phyloP scores from a whole-genome alignment of 2,329 filamentous ascomycete species.

The Dothideomycetidae sp. region DNA sequence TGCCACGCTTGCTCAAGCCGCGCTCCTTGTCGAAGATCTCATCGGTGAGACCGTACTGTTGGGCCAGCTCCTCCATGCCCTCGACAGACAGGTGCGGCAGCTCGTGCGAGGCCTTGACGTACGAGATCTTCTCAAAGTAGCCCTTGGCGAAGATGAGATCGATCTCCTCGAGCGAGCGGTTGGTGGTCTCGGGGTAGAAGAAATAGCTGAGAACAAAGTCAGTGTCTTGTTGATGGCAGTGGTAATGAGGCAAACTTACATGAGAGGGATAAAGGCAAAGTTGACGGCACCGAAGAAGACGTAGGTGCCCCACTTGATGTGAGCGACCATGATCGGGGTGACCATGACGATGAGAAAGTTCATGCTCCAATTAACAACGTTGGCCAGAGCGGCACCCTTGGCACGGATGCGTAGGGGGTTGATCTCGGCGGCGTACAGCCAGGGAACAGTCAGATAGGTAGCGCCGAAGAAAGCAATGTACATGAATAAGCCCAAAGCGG shows the following conservation, averaged over 20 bases:
- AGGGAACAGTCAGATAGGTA: conserved; percentile 23
- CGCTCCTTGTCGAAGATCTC: too few relatives aligned
- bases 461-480: conserved; percentile 26
- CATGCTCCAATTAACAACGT: conserved; percentile 46
- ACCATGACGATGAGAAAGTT: conserved; percentile 28
- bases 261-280: conserved; percentile 25
- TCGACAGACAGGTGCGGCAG: too few relatives aligned
- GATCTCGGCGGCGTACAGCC: conserved; percentile 25
- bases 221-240: neutral
- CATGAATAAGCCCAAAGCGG: conserved; percentile 25
- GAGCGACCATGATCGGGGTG: conserved; percentile 43
- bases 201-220: neutral
- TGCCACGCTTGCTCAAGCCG: too few relatives aligned
- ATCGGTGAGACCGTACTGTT: too few relatives aligned
- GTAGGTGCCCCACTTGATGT: conserved; percentile 45
- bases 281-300: conserved; percentile 51
- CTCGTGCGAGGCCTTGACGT: too few relatives aligned
- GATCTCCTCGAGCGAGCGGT: conserved; percentile 12
- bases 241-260: neutral
- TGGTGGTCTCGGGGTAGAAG: conserved; percentile 12
- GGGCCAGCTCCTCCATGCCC: too few relatives aligned
- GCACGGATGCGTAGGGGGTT: conserved; percentile 23
- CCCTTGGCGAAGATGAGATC: conserved; percentile 12
- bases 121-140: too few relatives aligned
- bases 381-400: conserved; percentile 26